phyloP scores from a whole-genome alignment of 345 rosid species.

The Moringa oleifera region DNA sequence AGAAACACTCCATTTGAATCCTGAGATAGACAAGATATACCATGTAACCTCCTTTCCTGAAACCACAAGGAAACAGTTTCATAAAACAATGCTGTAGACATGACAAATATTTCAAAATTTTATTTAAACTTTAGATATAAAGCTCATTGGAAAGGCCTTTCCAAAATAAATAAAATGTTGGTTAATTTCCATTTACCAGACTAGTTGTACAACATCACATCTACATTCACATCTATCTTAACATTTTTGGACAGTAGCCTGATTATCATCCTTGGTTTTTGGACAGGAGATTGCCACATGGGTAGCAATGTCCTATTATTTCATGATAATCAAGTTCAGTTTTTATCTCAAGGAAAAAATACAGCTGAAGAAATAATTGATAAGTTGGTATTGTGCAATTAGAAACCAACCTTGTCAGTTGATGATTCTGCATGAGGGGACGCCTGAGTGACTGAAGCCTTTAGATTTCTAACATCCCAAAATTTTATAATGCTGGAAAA shows the following conservation, averaged over 20 bases:
- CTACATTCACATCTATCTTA: background rate
- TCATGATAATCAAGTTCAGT: background rate
- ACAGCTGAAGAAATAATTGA: background rate
- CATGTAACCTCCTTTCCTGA: slow-evolving; percentile 70
- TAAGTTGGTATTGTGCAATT: background rate
- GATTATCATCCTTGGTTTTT: background rate
- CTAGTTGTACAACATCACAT: background rate
- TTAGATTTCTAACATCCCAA: slow-evolving; percentile 86
- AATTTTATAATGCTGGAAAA: slow-evolving; percentile 67
- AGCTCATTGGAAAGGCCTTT: background rate
- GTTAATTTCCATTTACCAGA: background rate
- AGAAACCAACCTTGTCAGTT: slow-evolving; percentile 43
- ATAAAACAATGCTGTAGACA: background rate
- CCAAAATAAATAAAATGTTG: background rate
- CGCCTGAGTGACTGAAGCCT: slow-evolving; percentile 50
- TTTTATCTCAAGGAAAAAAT: background rate
- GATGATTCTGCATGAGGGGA: slow-evolving; percentile 53
- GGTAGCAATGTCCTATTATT: too few species aligned
- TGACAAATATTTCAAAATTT: background rate
- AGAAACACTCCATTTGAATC: slow-evolving; percentile 68
- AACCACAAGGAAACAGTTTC: slow-evolving; percentile 1
- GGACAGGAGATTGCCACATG: too few species aligned
- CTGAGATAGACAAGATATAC: slow-evolving; percentile 85
- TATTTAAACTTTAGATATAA: background rate
- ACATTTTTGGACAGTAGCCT: background rate